phyloP scores from a whole-genome alignment of 306 rosid species.

The Dalbergia oliveri region DNA sequence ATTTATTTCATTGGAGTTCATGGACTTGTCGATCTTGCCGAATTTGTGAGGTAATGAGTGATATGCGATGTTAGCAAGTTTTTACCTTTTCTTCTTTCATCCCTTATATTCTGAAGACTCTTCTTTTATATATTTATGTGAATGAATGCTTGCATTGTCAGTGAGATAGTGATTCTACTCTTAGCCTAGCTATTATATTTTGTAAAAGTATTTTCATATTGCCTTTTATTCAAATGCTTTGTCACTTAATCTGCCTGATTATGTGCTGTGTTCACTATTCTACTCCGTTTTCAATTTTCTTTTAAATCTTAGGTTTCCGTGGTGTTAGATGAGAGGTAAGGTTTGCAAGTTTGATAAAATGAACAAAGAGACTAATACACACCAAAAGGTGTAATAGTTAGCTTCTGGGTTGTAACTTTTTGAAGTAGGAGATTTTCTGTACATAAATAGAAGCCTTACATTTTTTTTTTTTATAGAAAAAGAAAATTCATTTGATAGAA shows the following conservation, averaged over 20 bases:
- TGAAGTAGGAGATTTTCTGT: background rate
- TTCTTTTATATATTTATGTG: background rate
- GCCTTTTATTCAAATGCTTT: background rate
- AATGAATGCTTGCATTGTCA: background rate
- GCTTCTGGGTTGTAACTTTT: background rate
- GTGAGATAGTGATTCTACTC: background rate
- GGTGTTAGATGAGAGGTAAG: background rate
- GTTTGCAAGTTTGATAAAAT: conserved; percentile 3
- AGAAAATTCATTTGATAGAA: too few relatives aligned
- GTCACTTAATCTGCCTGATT: conserved; percentile 15
- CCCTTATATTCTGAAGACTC: background rate
- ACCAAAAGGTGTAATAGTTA: background rate
- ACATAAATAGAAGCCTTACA: background rate
- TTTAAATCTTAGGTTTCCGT: background rate
- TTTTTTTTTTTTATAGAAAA: too few relatives aligned
- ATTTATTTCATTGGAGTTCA: conserved; percentile 63
- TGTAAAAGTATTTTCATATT: background rate
- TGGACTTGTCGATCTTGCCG: conserved; percentile 60
- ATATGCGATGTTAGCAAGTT: background rate
- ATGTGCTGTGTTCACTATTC: background rate
- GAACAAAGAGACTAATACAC: background rate
- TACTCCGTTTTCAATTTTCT: background rate
- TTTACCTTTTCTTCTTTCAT: conserved; percentile 18
- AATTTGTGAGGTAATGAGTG: conserved; percentile 54
- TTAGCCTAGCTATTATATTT: conserved; percentile 18